These are phyloP conservation scores for Sphaceloma murrayae DNA, from an alignment of 2,329 filamentous ascomycete genomes.

Conservation along the genomic window DNA sequence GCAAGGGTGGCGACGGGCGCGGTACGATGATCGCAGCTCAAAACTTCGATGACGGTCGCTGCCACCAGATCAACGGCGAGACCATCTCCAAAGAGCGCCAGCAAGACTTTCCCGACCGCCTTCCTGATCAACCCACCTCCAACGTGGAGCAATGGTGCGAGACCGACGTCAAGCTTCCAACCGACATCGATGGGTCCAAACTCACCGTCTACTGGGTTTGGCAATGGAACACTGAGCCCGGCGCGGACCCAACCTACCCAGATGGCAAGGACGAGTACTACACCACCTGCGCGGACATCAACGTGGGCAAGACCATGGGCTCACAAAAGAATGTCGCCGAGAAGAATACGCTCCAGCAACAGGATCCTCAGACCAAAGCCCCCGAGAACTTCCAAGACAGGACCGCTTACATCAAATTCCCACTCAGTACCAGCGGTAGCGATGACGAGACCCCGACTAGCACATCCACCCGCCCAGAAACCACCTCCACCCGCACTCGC, in stretches of 20 bases:
- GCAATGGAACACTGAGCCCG: slow-evolving; percentile 64
- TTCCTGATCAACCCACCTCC: slow-evolving; percentile 39
- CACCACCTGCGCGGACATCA: slow-evolving; percentile 49
- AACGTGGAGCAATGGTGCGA: slow-evolving; percentile 65
- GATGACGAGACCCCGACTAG: not conserved
- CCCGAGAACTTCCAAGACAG: slow-evolving; percentile 33
- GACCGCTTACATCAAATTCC: slow-evolving; percentile 26
- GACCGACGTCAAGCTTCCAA: slow-evolving; percentile 66
- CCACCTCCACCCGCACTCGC: slow-evolving; percentile 4
- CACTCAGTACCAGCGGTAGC: slow-evolving; percentile 1
- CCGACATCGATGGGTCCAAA: slow-evolving; percentile 50
- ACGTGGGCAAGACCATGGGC: slow-evolving; percentile 31
- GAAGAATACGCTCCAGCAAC: slow-evolving; percentile 29
- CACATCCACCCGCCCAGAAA: not conserved
- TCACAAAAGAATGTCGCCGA: slow-evolving; percentile 17
- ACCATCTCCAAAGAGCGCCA: slow-evolving; percentile 52
- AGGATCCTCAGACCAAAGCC: slow-evolving; percentile 35
- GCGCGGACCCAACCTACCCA: slow-evolving; percentile 32
- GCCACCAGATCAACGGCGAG: slow-evolving; percentile 65
- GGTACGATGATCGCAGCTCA: slow-evolving; percentile 67
- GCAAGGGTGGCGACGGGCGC: slow-evolving; percentile 68
- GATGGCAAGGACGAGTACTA: slow-evolving; percentile 49
- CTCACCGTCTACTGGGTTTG: slow-evolving; percentile 94
- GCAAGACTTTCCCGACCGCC: slow-evolving; percentile 44
- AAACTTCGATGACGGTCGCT: slow-evolving; percentile 83